A percentile compares a stretch with the other conserved stretches of the same genome.
phyloP scores from a whole-genome alignment of 768 basidiomycete genomes.

The Amyloporia xantha region DNA sequence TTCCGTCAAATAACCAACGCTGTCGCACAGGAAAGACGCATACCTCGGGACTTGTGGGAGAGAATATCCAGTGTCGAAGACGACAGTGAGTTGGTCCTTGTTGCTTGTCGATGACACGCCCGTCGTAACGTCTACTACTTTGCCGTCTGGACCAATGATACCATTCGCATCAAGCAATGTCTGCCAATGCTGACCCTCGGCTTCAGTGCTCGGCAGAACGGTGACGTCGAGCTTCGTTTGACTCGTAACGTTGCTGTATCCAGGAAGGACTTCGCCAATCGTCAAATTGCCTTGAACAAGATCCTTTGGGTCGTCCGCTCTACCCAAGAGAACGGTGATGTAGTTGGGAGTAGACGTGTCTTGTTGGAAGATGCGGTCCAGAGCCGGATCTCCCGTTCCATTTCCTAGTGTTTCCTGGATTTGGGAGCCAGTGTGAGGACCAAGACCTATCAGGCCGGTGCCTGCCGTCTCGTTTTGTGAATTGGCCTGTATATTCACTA shows the following conservation, averaged over 20 bases:
- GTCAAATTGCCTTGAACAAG: conserved; percentile 55
- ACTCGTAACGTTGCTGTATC: conserved; percentile 40
- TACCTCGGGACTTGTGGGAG: conserved; percentile 56
- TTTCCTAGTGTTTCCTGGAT: conserved; percentile 32
- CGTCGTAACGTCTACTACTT: conserved; percentile 38
- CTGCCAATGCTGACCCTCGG: conserved; percentile 57
- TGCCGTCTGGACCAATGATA: conserved; percentile 55
- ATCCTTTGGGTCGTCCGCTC: conserved; percentile 46
- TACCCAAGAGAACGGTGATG: conserved; percentile 58
- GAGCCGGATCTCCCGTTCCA: conserved; percentile 41
- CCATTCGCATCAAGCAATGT: conserved; percentile 55
- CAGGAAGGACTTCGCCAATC: conserved; percentile 48
- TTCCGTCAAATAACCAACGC: conserved; percentile 6
- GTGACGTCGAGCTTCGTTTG: conserved; percentile 49
- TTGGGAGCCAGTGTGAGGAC: conserved; percentile 51
- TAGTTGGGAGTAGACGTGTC: conserved; percentile 52
- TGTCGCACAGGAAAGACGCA: conserved; percentile 11
- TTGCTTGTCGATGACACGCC: conserved; percentile 35
- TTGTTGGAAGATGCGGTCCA: conserved; percentile 61
- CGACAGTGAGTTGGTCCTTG: conserved; percentile 45
- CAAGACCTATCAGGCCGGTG: conserved; percentile 47
- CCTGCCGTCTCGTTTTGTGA: conserved; percentile 24
- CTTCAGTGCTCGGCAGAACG: conserved; percentile 23
- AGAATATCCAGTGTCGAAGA: conserved; percentile 68
- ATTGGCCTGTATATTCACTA: conserved; percentile 37